Conservation (phyloP, 345 rosid species). For the Durio zibethinus region DNA sequence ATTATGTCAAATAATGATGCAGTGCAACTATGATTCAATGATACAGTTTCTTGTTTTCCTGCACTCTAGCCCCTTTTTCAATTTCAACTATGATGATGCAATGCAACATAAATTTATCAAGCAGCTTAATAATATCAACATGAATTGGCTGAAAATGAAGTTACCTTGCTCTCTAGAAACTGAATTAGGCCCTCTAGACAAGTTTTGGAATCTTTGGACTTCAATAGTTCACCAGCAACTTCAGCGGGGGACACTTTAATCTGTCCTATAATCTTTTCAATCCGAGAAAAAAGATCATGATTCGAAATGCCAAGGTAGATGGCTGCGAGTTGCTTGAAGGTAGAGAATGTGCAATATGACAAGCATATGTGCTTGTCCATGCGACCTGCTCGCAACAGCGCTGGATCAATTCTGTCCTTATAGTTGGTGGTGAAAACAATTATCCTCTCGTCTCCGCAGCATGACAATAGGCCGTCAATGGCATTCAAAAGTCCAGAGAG, state of each 20-base stretch:
- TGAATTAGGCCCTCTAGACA: conserved; percentile 23
- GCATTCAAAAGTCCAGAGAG: conserved; percentile 40
- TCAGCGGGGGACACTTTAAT: conserved; percentile 38
- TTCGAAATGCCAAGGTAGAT: conserved; percentile 28
- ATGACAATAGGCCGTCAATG: conserved; percentile 39
- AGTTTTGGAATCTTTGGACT: conserved; percentile 18
- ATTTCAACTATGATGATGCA: not conserved
- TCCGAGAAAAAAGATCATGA: conserved; percentile 21
- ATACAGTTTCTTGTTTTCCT: not conserved
- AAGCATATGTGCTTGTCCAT: conserved; percentile 42
- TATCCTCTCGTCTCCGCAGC: conserved; percentile 51
- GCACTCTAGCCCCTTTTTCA: not conserved
- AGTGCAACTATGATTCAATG: not conserved
- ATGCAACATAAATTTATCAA: not conserved
- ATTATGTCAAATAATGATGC: not conserved
- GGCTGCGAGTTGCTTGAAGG: conserved; percentile 40
- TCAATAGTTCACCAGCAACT: conserved; percentile 43
- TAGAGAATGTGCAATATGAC: conserved; percentile 39
- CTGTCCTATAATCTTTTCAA: conserved; percentile 27
- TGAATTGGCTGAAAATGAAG: not conserved
- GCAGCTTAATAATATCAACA: not conserved
- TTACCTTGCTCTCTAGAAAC: conserved; percentile 37
- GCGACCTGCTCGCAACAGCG: conserved; percentile 41
- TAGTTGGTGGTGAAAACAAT: conserved; percentile 45
- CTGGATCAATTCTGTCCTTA: conserved; percentile 39